Base-by-base conservation (phyloP, 331 rosid species). In the Quercus lobata region DNA sequence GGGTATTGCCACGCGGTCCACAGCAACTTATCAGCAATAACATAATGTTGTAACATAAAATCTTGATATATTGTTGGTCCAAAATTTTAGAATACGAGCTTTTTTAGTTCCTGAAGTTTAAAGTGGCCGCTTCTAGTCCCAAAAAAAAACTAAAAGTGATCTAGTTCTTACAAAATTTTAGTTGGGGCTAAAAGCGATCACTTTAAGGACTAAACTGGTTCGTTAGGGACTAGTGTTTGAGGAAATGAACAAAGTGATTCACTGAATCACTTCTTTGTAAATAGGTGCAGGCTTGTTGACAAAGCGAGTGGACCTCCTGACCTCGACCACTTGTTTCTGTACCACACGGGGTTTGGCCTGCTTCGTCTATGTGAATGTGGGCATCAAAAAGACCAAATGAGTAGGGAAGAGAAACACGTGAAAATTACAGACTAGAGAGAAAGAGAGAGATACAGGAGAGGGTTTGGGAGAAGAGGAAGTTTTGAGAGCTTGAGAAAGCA, bases 291-390 rank as follows among this genome's bases (percentile, higher is more conserved):
- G 88, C 69, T 66, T 14, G 54, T 86, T 89, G 22, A 92, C 93
- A 24, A 91, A 92, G 12, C 93, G 97, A 81, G 85, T 61, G 14
- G 97, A 91, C 74, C 98, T 88, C 81, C 97, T 86, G 8, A 94
- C 92, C 9, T 35, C 87, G 54, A 88, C 89, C 5, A 81, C 69
- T 68, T 89, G 82, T 80, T 85, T 92, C 75, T 88, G 72, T 6
- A 17, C 22, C 8, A 58, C 55, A 18, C 85, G 92, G 44, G 90
- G 79, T 79, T 92, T 90, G 55, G 58, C 69, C 21, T 81, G 86
- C 73, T 89, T 93, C 78, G 80, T 75, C 91, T 87, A 84, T 19
- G 68, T 1, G 49, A 21, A 62, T 73, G n/a, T 10, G 76, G 9
- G 4, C 21, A 55, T 16, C 1, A 70, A 14, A 49, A n/a, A 44